Percentiles rank a stretch among this genome's conserved stretches.
Conservation (phyloP, 352 stramenopile genomes). For the Globisporangium uncinulatum region DNA sequence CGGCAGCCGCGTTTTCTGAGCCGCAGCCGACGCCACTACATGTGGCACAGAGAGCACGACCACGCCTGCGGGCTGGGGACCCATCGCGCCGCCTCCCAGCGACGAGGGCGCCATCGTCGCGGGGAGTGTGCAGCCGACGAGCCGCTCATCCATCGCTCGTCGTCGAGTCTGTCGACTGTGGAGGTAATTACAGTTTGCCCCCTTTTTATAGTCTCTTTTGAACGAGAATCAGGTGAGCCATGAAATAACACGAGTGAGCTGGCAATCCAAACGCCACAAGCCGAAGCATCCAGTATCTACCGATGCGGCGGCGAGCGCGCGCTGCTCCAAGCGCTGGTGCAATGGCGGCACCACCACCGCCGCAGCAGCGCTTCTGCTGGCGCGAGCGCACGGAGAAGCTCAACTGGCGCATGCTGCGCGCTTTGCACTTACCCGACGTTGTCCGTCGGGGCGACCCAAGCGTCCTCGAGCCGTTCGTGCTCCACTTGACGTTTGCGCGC, state of each 20-base stretch:
- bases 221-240: too few relatives aligned
- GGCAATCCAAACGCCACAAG: too few relatives aligned
- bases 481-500: slow-evolving; percentile 69
- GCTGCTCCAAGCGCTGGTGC: neutral
- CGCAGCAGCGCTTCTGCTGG: slow-evolving; percentile 53
- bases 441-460: slow-evolving; percentile 47
- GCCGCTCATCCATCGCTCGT: neutral
- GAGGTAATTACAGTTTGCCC: neutral
- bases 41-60: slow-evolving; percentile 4
- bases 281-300: too few relatives aligned
- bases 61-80: neutral
- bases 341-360: neutral
- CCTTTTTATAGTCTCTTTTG: too few relatives aligned
- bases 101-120: neutral
- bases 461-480: slow-evolving; percentile 56
- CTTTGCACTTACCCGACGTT: slow-evolving; percentile 44
- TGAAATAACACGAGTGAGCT: too few relatives aligned
- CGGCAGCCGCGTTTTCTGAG: neutral
- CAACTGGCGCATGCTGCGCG: slow-evolving; percentile 60
- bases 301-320: neutral
- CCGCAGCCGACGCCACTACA: neutral
- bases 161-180: neutral
- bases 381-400: slow-evolving; percentile 64
- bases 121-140: slow-evolving; percentile 2
- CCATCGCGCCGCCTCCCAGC: neutral